phyloP scores from a whole-genome alignment of 2,329 filamentous ascomycete species.

The Endothia cerciana region DNA sequence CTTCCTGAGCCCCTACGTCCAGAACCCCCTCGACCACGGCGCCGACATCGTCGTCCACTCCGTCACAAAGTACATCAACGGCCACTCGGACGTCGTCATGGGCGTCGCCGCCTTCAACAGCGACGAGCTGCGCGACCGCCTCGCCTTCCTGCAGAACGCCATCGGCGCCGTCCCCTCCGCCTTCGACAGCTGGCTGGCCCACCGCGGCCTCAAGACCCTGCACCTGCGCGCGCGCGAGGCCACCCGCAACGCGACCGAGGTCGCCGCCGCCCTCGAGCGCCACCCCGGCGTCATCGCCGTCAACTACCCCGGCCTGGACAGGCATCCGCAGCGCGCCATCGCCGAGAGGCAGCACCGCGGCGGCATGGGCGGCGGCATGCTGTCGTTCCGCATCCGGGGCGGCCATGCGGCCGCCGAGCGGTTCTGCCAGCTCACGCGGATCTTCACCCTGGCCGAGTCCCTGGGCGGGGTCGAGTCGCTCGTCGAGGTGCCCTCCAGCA shows the following conservation, averaged over 20 bases:
- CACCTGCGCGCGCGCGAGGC: slow-evolving; percentile 90
- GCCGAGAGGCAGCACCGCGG: slow-evolving; percentile 90
- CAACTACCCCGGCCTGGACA: slow-evolving; percentile 91
- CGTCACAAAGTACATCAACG: slow-evolving; percentile 99
- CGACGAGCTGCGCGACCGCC: slow-evolving; percentile 72
- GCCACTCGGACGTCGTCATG: slow-evolving; percentile 96
- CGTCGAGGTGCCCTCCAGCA: slow-evolving; percentile 88
- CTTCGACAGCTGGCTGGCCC: slow-evolving; percentile 98
- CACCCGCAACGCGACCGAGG: slow-evolving; percentile 75
- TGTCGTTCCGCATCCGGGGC: slow-evolving; percentile 91
- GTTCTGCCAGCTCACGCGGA: slow-evolving; percentile 86
- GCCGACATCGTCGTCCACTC: slow-evolving; percentile 97
- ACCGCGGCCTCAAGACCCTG: slow-evolving; percentile 94
- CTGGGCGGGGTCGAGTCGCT: slow-evolving; percentile 88
- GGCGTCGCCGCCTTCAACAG: slow-evolving; percentile 95
- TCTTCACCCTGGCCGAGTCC: slow-evolving; percentile 93
- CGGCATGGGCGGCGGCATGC: slow-evolving; percentile 95
- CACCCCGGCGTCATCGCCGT: slow-evolving; percentile 85
- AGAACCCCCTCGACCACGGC: slow-evolving; percentile 93
- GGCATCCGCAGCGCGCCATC: slow-evolving; percentile 84
- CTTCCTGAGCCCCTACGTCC: slow-evolving; percentile 93
- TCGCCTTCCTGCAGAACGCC: slow-evolving; percentile 94
- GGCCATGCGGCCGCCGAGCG: slow-evolving; percentile 83
- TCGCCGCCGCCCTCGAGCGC: slow-evolving; percentile 76
- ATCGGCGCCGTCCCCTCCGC: slow-evolving; percentile 93